Evolutionary conservation across 371 early-diverging fungal species (phyloP).

Genomic region (Chytridium lagenaria): DNA sequence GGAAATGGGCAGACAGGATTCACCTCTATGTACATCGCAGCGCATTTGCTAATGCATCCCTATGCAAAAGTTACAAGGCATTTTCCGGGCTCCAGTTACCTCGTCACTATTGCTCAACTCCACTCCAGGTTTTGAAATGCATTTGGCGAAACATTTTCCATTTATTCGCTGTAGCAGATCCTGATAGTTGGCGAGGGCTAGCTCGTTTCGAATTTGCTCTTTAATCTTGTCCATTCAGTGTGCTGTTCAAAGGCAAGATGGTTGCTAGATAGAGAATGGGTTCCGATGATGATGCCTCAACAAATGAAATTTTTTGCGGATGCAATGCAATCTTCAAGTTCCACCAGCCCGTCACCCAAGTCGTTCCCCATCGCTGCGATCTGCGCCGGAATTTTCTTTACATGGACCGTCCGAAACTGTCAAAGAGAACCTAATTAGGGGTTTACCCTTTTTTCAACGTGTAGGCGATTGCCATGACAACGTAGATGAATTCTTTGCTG

Average conservation of each 20-base stretch:
- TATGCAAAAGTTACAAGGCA: too few species aligned
- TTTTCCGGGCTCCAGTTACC: not conserved
- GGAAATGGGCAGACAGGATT: not conserved
- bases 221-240: slow-evolving; percentile 76
- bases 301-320: not conserved
- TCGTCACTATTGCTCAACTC: slow-evolving; percentile 20
- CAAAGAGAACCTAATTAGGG: slow-evolving; percentile 13
- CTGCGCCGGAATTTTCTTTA: not conserved
- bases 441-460: slow-evolving; percentile 7
- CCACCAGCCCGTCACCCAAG: too few species aligned
- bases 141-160: slow-evolving; percentile 35
- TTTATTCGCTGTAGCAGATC: slow-evolving; percentile 61
- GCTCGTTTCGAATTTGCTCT: slow-evolving; percentile 81
- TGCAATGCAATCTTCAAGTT: too few species aligned
- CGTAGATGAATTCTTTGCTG: slow-evolving; percentile 14
- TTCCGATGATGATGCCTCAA: not conserved
- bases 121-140: slow-evolving; percentile 31
- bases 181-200: slow-evolving; percentile 87
- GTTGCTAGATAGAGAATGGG: too few species aligned
- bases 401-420: not conserved
- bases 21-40: slow-evolving; percentile 32
- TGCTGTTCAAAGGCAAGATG: too few species aligned
- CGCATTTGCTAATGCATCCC: slow-evolving; percentile 29
- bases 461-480: not conserved
- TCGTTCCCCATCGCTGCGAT: not conserved